These are phyloP conservation scores for Corynascus novoguineensis DNA, from an alignment of 495 filamentous ascomycete species.

Conservation along the genomic window DNA sequence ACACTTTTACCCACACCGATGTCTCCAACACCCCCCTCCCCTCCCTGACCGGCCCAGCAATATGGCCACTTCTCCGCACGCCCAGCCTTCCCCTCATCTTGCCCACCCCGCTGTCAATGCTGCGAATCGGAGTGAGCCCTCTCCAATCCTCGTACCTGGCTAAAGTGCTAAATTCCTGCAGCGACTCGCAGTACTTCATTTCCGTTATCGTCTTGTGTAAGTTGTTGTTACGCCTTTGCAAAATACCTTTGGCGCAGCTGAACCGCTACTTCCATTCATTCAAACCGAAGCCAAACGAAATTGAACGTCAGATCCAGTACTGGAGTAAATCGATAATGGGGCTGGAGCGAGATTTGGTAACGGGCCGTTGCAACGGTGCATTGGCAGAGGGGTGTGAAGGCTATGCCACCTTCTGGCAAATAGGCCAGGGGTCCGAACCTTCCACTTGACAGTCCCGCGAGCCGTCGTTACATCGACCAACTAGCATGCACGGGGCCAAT, in stretches of 20 bases:
- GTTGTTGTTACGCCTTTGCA: too few relatives aligned
- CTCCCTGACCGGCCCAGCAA: background rate
- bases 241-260: too few relatives aligned
- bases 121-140: slow-evolving; percentile 1
- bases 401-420: background rate
- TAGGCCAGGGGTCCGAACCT: slow-evolving; percentile 20
- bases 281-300: slow-evolving; percentile 4
- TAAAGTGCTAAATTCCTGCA: background rate
- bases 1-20: background rate
- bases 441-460: slow-evolving; percentile 21
- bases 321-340: slow-evolving; percentile 13
- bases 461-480: slow-evolving; percentile 28
- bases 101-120: background rate
- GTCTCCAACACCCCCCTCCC: background rate
- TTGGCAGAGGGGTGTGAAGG: background rate
- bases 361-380: slow-evolving; percentile 12
- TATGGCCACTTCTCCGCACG: slow-evolving; percentile 24
- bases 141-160: slow-evolving; percentile 3
- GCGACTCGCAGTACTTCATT: background rate
- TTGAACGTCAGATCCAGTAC: background rate
- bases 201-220: slow-evolving; percentile 11
- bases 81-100: slow-evolving; percentile 20
- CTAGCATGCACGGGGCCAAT: slow-evolving; percentile 21
- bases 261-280: slow-evolving; percentile 20
- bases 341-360: slow-evolving; percentile 18